phyloP scores from a whole-genome alignment of 139 green algal genomes.

The Volvox reticuliferus region DNA sequence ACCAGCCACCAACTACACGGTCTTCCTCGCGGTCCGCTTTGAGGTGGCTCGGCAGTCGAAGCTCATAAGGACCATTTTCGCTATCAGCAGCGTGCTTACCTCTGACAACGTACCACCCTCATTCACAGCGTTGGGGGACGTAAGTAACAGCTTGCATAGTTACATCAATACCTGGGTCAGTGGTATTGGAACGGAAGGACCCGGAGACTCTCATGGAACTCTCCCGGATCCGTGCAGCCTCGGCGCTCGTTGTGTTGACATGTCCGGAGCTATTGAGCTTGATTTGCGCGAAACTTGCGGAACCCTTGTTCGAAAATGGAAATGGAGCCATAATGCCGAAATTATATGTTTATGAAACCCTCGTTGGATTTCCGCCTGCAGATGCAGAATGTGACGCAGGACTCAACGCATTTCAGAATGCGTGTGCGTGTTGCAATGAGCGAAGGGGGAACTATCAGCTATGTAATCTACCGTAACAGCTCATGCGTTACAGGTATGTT shows the following conservation, averaged over 20 bases:
- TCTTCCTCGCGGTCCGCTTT: conserved; percentile 52
- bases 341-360: no score
- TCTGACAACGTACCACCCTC: conserved; percentile 54
- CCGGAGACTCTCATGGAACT: no score
- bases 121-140: conserved; percentile 40
- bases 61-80: conserved; percentile 47
- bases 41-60: not conserved
- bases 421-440: conserved; percentile 49
- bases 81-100: conserved; percentile 56
- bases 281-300: no score
- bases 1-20: conserved; percentile 60
- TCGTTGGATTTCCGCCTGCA: not conserved
- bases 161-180: no score
- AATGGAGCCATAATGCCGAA: no score
- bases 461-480: conserved; percentile 55
- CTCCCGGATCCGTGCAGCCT: no score
- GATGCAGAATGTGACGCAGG: conserved; percentile 24
- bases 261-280: no score
- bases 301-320: no score
- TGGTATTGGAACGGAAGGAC: no score
- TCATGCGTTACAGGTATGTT: conserved; percentile 50
- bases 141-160: not conserved
- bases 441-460: conserved; percentile 51
- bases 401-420: conserved; percentile 44
- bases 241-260: no score